Evolutionary conservation across 768 basidiomycete species (phyloP).

Genomic region (Pleurotus citrinopileatus): DNA sequence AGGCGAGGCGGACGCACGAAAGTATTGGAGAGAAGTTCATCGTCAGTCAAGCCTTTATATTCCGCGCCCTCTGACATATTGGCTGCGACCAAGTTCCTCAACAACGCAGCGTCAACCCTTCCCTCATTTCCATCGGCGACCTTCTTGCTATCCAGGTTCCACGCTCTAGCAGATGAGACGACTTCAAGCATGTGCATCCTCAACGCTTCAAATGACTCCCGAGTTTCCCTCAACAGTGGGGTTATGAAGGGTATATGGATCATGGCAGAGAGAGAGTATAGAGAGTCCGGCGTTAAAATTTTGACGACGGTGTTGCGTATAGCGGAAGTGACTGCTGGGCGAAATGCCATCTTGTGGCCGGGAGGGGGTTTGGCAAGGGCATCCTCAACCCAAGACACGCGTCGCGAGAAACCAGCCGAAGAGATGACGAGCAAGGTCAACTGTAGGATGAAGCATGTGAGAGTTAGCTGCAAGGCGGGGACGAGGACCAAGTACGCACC

Average conservation of each 20-base stretch:
- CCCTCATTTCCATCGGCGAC: conserved; percentile 11
- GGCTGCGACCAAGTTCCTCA: conserved; percentile 33
- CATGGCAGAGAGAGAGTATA: conserved; percentile 13
- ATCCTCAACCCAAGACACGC: conserved; percentile 23
- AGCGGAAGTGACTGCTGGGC: conserved; percentile 17
- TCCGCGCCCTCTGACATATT: conserved; percentile 28
- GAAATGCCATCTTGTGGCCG: conserved; percentile 26
- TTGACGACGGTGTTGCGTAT: conserved; percentile 22
- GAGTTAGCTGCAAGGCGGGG: neutral
- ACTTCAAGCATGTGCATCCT: conserved; percentile 28
- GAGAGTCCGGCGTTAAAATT: conserved; percentile 22
- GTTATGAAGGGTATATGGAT: conserved; percentile 29
- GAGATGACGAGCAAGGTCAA: conserved; percentile 25
- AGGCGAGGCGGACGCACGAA: conserved; percentile 34
- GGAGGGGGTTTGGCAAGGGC: conserved; percentile 11
- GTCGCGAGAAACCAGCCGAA: conserved; percentile 30
- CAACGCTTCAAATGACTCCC: conserved; percentile 26
- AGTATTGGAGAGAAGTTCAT: conserved; percentile 22
- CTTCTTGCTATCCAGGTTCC: conserved; percentile 16
- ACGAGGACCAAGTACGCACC: conserved; percentile 16
- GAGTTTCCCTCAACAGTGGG: conserved; percentile 17
- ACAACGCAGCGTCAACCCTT: conserved; percentile 23
- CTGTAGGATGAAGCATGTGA: conserved; percentile 17
- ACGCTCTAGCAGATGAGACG: conserved; percentile 24
- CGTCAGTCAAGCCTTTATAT: conserved; percentile 27